A percentile compares a stretch with the other conserved stretches of the same genome.
These are phyloP conservation scores for Vanderwaltozyma verrucispora DNA, from an alignment of 805 yeast genomes.

Conservation along the genomic window DNA sequence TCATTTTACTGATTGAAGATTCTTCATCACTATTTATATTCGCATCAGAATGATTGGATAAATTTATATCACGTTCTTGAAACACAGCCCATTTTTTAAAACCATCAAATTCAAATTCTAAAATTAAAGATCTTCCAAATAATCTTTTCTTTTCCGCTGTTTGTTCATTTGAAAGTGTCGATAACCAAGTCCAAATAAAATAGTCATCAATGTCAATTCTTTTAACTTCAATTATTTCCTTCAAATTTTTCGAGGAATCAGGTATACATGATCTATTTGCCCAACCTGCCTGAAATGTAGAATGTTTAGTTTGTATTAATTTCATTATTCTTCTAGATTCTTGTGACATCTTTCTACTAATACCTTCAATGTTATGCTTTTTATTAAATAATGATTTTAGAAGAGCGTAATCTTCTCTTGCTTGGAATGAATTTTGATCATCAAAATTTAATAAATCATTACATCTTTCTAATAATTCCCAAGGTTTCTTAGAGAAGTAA, in stretches of 20 bases:
- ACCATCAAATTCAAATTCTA: constrained; percentile 70
- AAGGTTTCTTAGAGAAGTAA: constrained; percentile 35
- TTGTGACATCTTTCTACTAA: constrained; percentile 54
- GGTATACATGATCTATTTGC: constrained; percentile 23
- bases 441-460: constrained; percentile 56
- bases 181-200: constrained; percentile 87
- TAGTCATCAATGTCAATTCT: constrained; percentile 74
- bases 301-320: constrained; percentile 31
- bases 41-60: constrained; percentile 3
- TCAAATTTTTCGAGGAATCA: constrained; percentile 10
- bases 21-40: background rate
- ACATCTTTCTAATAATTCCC: constrained; percentile 51
- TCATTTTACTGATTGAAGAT: background rate
- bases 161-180: constrained; percentile 66
- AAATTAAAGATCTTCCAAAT: constrained; percentile 74
- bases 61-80: constrained; percentile 48
- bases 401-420: constrained; percentile 69
- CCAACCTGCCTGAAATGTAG: constrained; percentile 35
- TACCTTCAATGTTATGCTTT: constrained; percentile 39
- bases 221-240: constrained; percentile 32
- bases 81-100: constrained; percentile 70
- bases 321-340: constrained; percentile 56
- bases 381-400: constrained; percentile 61
- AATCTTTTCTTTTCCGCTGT: constrained; percentile 50
- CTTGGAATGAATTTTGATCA: constrained; percentile 55